Evolutionary conservation across 495 filamentous ascomycete genomes (phyloP).

Genomic region (Articulospora tetracladia): DNA sequence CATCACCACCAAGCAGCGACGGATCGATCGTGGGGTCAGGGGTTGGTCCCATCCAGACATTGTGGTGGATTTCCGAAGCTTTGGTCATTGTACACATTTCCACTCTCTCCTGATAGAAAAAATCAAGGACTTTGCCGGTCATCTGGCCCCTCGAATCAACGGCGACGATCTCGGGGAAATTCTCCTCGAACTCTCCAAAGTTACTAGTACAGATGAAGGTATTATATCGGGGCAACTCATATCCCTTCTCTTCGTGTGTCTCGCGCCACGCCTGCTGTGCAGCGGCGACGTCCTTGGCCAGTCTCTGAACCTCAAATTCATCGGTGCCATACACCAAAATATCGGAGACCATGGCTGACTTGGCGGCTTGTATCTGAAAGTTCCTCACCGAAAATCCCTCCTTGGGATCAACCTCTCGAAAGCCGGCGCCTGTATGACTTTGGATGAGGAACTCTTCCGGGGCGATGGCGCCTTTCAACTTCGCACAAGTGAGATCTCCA

Average conservation of each 20-base stretch:
- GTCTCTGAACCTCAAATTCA: slow-evolving; percentile 52
- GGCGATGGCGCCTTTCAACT: slow-evolving; percentile 80
- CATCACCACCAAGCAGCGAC: slow-evolving; percentile 27
- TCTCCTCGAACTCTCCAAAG: slow-evolving; percentile 71
- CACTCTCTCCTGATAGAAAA: slow-evolving; percentile 80
- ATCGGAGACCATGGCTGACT: slow-evolving; percentile 83
- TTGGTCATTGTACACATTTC: slow-evolving; percentile 95
- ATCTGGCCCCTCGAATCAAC: slow-evolving; percentile 67
- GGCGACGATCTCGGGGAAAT: slow-evolving; percentile 66
- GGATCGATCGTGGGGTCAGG: slow-evolving; percentile 55
- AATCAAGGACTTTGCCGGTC: slow-evolving; percentile 82
- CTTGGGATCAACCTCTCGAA: slow-evolving; percentile 60
- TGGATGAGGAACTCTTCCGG: slow-evolving; percentile 70
- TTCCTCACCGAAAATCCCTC: slow-evolving; percentile 86
- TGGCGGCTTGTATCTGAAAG: slow-evolving; percentile 94
- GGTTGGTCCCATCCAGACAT: slow-evolving; percentile 88
- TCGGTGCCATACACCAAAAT: slow-evolving; percentile 87
- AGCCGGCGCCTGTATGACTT: slow-evolving; percentile 19
- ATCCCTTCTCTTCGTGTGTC: slow-evolving; percentile 51
- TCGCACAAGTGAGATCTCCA: slow-evolving; percentile 67
- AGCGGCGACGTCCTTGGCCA: slow-evolving; percentile 67
- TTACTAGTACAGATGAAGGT: slow-evolving; percentile 72
- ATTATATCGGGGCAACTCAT: slow-evolving; percentile 64
- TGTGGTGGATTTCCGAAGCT: slow-evolving; percentile 79
- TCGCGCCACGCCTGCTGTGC: slow-evolving; percentile 74